Base-by-base conservation (phyloP, 768 basidiomycete genomes). In the Butyriboletus loyo region DNA sequence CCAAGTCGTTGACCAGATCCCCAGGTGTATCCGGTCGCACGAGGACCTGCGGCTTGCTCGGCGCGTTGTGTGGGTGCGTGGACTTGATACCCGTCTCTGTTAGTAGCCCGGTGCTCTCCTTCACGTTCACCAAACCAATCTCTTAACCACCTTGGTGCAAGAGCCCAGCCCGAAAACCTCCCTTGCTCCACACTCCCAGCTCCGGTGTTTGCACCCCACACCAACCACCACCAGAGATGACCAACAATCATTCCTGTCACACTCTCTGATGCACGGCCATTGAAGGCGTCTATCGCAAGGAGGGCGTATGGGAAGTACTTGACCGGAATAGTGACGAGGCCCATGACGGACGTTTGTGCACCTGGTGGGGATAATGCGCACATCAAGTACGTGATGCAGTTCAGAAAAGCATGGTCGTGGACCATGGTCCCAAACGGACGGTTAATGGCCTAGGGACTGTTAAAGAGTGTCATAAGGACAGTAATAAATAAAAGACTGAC, bases 201-300 rank as follows among this genome's bases (percentile, higher is more conserved):
- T n/a, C 74, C 64, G 17, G 67, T 72, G 30, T 72, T 71, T 9
- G 66, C 52, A 24, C 81, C 79, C 77, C 84, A 84, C 8, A 89
- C 76, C 24, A 73, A 64, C 84, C 84, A 89, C 84, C 86, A 91
- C 87, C 89, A 93, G 9, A 81, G 65, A 64, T 94, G 90, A 0
- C 92, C 92, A 3, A 85, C 79, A 30, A 89, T 76, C 31, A 87
- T 78, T 8, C 92, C 92, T 0, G 85, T 84, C 43, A 90, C 65
- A 24, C 78, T 72, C 25, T 74, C 61, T 7, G 82, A 79, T 5
- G 84, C 87, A 4, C 87, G 87, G 11, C 71, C 82, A 53, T 77
- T 76, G 61, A 93, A 64, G 42, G 88, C 65, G 67, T 94, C 92
- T 61, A 95, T 69, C 34, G 64, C 82, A 46, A 94, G 78, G 63